These are phyloP conservation scores for Fallopia convolvulus DNA, from an alignment of 148 eudicot genomes.

Conservation along the genomic window DNA sequence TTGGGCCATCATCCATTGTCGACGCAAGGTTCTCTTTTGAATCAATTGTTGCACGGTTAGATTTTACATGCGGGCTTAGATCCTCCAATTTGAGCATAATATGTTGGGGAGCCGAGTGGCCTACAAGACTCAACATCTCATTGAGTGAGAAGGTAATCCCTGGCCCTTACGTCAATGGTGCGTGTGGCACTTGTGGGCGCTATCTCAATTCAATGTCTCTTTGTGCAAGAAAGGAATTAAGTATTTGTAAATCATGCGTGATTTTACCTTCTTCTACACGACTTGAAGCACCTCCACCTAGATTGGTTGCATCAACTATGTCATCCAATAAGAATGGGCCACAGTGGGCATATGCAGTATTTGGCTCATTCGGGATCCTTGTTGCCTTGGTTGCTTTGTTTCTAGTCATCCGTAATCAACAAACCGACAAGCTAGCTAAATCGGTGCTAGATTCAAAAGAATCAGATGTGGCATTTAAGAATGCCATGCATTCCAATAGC, in stretches of 20 bases:
- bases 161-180: conserved; percentile 36
- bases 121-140: conserved; percentile 12
- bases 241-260: conserved; percentile 35
- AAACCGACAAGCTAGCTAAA: not conserved
- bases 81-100: conserved; percentile 21
- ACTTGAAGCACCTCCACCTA: not conserved
- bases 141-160: conserved; percentile 28
- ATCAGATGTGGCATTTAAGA: not conserved
- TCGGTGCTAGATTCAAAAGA: not conserved
- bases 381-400: not conserved
- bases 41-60: conserved; percentile 35
- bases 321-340: not conserved
- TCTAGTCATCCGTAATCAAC: not conserved
- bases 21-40: conserved; percentile 28
- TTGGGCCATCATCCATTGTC: not conserved
- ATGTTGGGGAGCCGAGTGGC: conserved; percentile 62
- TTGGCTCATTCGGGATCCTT: conserved; percentile 6
- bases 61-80: conserved; percentile 41
- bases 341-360: not conserved
- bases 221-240: conserved; percentile 24
- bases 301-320: not conserved
- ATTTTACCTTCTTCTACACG: conserved; percentile 8
- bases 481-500: conserved; percentile 16
- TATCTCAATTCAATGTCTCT: conserved; percentile 32
- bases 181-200: conserved; percentile 32